Evolutionary conservation across 2,329 filamentous ascomycete species (phyloP), one percentile per base, ranked within the genome.

Genomic region (Xylaria sp.): DNA sequence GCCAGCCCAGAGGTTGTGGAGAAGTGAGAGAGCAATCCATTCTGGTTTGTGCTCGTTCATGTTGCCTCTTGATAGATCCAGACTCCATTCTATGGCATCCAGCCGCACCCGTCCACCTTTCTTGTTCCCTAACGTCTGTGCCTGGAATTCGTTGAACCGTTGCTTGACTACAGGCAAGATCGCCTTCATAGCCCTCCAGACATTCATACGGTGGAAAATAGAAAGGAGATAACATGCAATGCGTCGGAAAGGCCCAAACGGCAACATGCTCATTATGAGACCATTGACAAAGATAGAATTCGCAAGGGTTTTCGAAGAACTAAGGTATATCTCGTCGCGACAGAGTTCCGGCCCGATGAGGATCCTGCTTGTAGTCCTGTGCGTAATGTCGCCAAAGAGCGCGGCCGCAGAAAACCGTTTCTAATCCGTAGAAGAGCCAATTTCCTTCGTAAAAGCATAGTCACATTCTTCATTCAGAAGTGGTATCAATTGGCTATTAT

Each of bases 1-100:
- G 2, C 41, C 49, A 13, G 49, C 49, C 49, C 49, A 52, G 16
- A 52, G 16, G 21, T 46, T 52, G 11, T 52, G 49, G 4, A 52
- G 21, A 8, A 44, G 37, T 5, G 26, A 22, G 18, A 45, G 40
- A 4, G 48, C 41, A 16, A 51, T 45, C 18, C 7, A 40, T 17
- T n/a, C n/a, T n/a, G n/a, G n/a, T n/a, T n/a, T n/a, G n/a, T n/a
- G n/a, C n/a, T 19, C 26, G 1, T 48, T 42, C 6, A 2, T n/a
- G 38, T 26, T 19, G 20, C 9, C 20, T 38, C 21, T 42, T 16
- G 46, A n/a, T n/a, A n/a, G n/a, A n/a, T n/a, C n/a, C n/a, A n/a
- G n/a, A n/a, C n/a, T n/a, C n/a, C n/a, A n/a, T n/a, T n/a, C n/a
- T n/a, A n/a, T n/a, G n/a, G n/a, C n/a, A n/a, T n/a, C n/a, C n/a